Base-by-base conservation (phyloP, 2,329 filamentous ascomycete genomes). In the Colletotrichum trifolii region DNA sequence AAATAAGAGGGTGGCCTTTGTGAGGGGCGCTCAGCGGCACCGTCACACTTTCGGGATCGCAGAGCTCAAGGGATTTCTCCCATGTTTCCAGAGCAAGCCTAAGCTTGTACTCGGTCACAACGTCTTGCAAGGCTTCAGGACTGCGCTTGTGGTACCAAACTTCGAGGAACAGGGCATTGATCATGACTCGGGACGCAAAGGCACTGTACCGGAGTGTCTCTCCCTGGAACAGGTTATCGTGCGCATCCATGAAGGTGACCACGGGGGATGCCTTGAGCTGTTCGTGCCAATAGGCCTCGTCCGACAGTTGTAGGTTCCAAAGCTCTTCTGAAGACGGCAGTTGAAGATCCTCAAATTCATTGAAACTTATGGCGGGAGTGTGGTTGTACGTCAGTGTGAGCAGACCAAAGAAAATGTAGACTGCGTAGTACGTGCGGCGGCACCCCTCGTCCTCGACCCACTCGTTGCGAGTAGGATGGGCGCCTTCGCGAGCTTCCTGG, bases 61-160 rank as follows among this genome's bases (percentile, higher is more conserved):
- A 97, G 67, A 96, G 86, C 62, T 96, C 93, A 25, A 98, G 87
- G 45, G 95, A 97, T 80, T 92, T 96, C 83, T 98, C 94, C 96
- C 96, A 99, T n/a, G 95, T 97, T 81, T 98, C 95, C 58, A 99
- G 84, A 54, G 96, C 96, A 57, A 97, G 88, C 62, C 96, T 89
- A 67, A 99, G 90, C 84, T 97, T 98, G 86, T 97, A 98, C 81
- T 98, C 96, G 4, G 95, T 97, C 48, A 98, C 95, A 43, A 98
- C 94, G 75, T 98, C 95, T 79, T 98, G 96, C 45, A 98, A 84
- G 54, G 95, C 94, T 77, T 98, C 94, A n/a, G 95, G 95, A 77
- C 93, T 97, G 74, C 96, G 92, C 87, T 97, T 97, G 82, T 98
- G 93, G 75, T 97, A 97, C 96, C 96, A 99, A 3, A 98, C 95